Base-by-base conservation (phyloP, 2,329 filamentous ascomycete genomes). In the Curvularia verruculosa region DNA sequence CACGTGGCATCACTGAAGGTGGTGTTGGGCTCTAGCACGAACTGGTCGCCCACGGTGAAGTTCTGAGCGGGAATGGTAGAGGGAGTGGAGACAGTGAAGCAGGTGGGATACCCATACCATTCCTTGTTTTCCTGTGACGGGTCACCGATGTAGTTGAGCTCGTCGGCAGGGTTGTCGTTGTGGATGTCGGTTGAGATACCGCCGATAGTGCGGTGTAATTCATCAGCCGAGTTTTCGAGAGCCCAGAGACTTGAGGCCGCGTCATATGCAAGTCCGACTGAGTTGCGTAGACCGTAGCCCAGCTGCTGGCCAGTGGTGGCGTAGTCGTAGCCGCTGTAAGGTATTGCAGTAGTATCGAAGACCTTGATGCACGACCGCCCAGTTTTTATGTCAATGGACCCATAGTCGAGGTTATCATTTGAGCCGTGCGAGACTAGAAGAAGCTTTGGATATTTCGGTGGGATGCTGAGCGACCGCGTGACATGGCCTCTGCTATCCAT, bases 51-150 rank as follows among this genome's bases (percentile, higher is more conserved):
- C 1, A 65, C 46, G 1, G 48, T 21, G 46, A 72, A 71, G 8
- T 39, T 60, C 7, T 59, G 56, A 41, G 70, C 71, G 4, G 66
- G 64, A 44, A 72, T 69, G 5, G 37, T 48, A 1, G 51, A 52
- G 7, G 71, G 69, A 23, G 61, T 44, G 86, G 87, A 90, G 15
- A 87, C 77, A 0, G 87, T 80, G 65, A 87, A 87, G 76, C 89
- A 91, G 41, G 82, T 77, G 1, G 89, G 89, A 68, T 90, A 91
- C 8, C 89, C 89, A 68, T 87, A 88, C 75, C 89, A 89, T 3
- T 74, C 61, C 21, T 72, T 80, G 68, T 82, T 76, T 26, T 75
- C 63, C 37, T 54, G 61, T 0, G 63, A 45, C 0, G 81, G 80
- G 29, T 81, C 79, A 2, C 89, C 88, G 52, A 88, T 83, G 71